Evolutionary conservation across 495 filamentous ascomycete species (phyloP).

Genomic region (Viridothelium virens): DNA sequence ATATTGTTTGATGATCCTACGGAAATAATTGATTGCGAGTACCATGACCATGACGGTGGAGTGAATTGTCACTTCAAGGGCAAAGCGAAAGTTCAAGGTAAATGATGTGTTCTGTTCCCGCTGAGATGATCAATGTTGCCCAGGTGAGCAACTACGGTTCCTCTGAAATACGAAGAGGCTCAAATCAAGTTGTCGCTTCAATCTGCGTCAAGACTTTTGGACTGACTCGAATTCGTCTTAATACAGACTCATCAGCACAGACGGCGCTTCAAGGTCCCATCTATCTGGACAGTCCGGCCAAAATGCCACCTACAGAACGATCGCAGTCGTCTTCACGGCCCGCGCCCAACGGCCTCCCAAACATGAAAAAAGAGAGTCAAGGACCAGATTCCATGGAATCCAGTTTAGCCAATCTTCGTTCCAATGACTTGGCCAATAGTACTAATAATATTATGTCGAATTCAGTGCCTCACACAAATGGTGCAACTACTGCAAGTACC

Average conservation of each 20-base stretch:
- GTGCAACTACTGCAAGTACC: background rate
- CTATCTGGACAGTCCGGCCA: background rate
- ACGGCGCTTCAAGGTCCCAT: background rate
- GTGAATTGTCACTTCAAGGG: slow-evolving; percentile 30
- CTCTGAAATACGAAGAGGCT: background rate
- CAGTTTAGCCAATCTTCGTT: background rate
- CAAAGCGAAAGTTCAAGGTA: slow-evolving; percentile 30
- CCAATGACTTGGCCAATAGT: background rate
- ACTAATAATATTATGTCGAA: background rate
- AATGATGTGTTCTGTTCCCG: slow-evolving; percentile 16
- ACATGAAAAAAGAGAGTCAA: slow-evolving; percentile 1
- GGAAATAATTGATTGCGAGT: slow-evolving; percentile 37
- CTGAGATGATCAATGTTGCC: background rate
- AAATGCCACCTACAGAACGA: background rate
- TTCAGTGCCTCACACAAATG: background rate
- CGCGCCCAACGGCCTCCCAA: background rate
- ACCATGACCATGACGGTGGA: slow-evolving; percentile 41
- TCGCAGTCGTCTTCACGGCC: background rate
- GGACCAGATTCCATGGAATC: background rate
- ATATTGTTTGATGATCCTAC: slow-evolving; percentile 44
- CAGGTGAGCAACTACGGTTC: slow-evolving; percentile 7
- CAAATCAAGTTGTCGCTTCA: background rate
- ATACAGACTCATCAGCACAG: background rate
- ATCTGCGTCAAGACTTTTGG: background rate
- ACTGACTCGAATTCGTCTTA: background rate